Base-by-base conservation (phyloP, 2,329 filamentous ascomycete species). In the Bisporella sp. region DNA sequence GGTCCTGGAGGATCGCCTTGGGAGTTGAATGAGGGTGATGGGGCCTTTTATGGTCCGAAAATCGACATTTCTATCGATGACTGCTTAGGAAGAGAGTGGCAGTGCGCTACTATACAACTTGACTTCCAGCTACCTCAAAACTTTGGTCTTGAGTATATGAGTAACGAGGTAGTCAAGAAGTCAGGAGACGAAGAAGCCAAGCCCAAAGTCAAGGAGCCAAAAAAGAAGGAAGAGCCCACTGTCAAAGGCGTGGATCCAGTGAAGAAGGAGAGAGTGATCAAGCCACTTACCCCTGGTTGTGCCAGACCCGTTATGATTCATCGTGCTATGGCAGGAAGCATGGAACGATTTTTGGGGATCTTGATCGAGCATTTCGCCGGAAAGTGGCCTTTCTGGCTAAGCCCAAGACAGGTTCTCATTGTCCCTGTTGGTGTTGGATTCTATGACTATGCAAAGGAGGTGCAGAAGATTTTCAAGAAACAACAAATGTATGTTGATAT, bases 21-120 rank as follows among this genome's bases (percentile, higher is more conserved):
- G 93, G 86, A 89, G 68, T 75, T 96, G 47, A 96, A 97, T 70
- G 86, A 89, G 53, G 93, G 92, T 51, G 93, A 99, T 62, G 93
- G 93, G 65, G 93, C 93, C 48, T 99, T 97, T 73, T 99, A 99
- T 68, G 93, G 93, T 1, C 93, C 93, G 47, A 99, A 99, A 80
- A 96, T 97, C 61, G 93, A 99, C 63, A 93, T 99, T 64, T 95
- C 89, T 54, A 91, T 99, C 64, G 85, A 84, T 47, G 92, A 96
- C 69, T 89, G 89, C 43, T 75, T 96, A 59, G 82, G 83, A 69
- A 81, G 91, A 66, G 88, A 91, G 53, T 87, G 84, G 73, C 87
- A 95, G 70, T 95, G 89, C 64, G 89, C 92, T 60, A 97, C 92
- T 9, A 95, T 97, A 59, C 92, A 97, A 72, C 81, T 95, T 49